Percentiles rank a stretch among this genome's conserved stretches.
Conservation (phyloP, 495 filamentous ascomycete genomes). For the Talaromyces ruber region DNA sequence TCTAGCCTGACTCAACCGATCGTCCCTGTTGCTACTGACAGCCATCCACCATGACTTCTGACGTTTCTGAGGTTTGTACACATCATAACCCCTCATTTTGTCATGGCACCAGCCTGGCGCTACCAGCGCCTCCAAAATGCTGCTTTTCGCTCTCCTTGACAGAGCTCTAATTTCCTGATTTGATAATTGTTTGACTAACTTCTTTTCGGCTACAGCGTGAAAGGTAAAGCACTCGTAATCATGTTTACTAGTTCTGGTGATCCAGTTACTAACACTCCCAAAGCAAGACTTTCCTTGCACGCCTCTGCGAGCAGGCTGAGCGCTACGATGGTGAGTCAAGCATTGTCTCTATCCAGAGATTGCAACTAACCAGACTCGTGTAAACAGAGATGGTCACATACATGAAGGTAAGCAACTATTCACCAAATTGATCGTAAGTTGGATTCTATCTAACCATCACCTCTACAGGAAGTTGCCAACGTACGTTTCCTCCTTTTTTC, state of each 20-base stretch:
- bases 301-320: conserved; percentile 99
- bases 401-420: conserved; percentile 77
- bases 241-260: neutral
- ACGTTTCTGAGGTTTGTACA: conserved; percentile 43
- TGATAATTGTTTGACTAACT: neutral
- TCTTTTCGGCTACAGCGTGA: conserved; percentile 56
- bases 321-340: conserved; percentile 85
- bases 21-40: neutral
- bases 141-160: neutral
- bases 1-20: neutral
- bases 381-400: conserved; percentile 91
- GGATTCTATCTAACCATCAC: conserved; percentile 21
- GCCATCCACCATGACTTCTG: conserved; percentile 35
- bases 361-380: conserved; percentile 16
- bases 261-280: neutral
- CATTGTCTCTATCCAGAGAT: neutral
- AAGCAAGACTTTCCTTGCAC: conserved; percentile 99
- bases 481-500: conserved; percentile 36
- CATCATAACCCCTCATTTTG: conserved; percentile 28
- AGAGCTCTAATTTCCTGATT: neutral
- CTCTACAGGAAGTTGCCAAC: conserved; percentile 84
- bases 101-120: neutral
- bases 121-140: neutral
- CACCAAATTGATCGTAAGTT: conserved; percentile 8
- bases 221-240: conserved; percentile 47